phyloP scores from a whole-genome alignment of 192 early-diverging fungal species.

The Backusella morwellensis region DNA sequence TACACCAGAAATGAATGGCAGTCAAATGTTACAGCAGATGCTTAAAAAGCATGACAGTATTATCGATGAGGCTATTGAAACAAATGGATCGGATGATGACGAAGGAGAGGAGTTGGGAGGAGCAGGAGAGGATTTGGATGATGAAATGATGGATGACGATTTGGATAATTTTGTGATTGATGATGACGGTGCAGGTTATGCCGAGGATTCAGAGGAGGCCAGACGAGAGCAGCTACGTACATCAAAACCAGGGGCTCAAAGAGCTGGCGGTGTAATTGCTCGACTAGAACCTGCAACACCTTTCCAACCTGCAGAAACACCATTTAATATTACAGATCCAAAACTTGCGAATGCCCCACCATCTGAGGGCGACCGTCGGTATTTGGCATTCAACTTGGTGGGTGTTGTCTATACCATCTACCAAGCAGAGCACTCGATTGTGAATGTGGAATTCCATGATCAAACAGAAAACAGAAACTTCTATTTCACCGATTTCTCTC shows the following conservation, averaged over 20 bases:
- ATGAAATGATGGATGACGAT: constrained; percentile 48
- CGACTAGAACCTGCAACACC: not conserved
- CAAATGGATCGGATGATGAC: constrained; percentile 11
- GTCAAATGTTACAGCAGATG: constrained; percentile 21
- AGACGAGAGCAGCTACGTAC: not conserved
- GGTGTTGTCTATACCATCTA: constrained; percentile 77
- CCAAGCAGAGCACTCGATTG: constrained; percentile 65
- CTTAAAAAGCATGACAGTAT: constrained; percentile 34
- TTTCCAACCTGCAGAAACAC: constrained; percentile 89
- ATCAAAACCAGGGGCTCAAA: not conserved
- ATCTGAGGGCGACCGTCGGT: constrained; percentile 45
- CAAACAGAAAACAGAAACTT: constrained; percentile 72
- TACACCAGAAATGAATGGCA: not conserved
- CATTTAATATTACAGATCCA: constrained; percentile 26
- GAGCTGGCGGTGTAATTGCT: not conserved
- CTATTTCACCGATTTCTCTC: constrained; percentile 78
- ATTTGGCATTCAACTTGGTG: constrained; percentile 83
- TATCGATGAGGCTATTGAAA: constrained; percentile 40
- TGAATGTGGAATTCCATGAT: constrained; percentile 92
- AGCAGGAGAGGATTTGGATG: constrained; percentile 29
- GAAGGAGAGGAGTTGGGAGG: constrained; percentile 21
- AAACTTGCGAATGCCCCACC: not conserved
- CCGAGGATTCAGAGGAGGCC: constrained; percentile 28
- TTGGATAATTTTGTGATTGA: constrained; percentile 86
- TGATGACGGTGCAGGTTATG: constrained; percentile 81